Percentiles rank a stretch among this genome's conserved stretches.
phyloP scores from a whole-genome alignment of 2,329 filamentous ascomycete genomes.

The Myriangium duriaei region DNA sequence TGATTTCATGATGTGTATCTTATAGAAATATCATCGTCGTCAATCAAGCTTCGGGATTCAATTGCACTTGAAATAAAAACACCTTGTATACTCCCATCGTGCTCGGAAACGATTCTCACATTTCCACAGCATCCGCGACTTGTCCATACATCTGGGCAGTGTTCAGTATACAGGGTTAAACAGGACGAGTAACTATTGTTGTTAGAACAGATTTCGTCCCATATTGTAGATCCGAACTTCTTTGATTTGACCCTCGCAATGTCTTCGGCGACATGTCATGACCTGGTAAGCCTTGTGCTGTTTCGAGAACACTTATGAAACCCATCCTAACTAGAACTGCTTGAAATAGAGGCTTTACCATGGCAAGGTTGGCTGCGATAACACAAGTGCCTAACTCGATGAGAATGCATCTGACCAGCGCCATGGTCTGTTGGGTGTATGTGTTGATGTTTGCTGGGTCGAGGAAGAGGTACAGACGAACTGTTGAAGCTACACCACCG shows the following conservation, averaged over 20 bases:
- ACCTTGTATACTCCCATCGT: too few species aligned
- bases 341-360: conserved; percentile 2
- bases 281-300: not conserved
- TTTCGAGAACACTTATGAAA: not conserved
- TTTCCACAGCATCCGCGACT: too few species aligned
- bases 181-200: too few species aligned
- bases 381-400: conserved; percentile 1
- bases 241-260: not conserved
- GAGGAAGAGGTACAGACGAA: conserved; percentile 1
- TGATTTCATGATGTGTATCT: too few species aligned
- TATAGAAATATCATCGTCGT: too few species aligned
- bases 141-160: too few species aligned
- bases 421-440: not conserved
- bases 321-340: conserved; percentile 5
- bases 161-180: too few species aligned
- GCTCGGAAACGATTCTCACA: too few species aligned
- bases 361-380: conserved; percentile 3
- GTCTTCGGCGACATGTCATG: not conserved
- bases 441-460: conserved; percentile 1
- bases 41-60: too few species aligned
- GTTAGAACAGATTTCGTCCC: too few species aligned
- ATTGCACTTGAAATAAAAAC: too few species aligned
- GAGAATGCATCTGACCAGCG: not conserved
- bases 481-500: conserved; percentile 2
- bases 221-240: too few species aligned